These are phyloP conservation scores for Apiospora kogelbergensis DNA, from an alignment of 2,329 filamentous ascomycete species.

Conservation along the genomic window DNA sequence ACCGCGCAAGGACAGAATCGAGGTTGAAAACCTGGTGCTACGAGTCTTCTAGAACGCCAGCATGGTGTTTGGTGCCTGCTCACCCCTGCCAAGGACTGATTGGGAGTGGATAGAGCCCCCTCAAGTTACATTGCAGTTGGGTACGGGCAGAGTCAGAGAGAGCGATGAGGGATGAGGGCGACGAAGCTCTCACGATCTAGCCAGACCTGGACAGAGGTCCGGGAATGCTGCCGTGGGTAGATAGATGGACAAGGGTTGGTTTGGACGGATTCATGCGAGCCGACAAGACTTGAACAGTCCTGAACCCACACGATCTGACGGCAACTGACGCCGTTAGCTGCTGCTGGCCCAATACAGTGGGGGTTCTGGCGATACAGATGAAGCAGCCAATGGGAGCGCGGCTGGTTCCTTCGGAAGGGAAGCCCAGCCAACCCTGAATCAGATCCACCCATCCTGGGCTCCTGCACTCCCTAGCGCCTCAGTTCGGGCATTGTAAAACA, in stretches of 20 bases:
- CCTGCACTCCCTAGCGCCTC: background rate
- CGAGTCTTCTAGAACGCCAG: background rate
- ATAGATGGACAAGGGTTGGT: background rate
- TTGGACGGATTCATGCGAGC: background rate
- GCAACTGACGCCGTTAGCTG: background rate
- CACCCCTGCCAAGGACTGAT: background rate
- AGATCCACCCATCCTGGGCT: background rate
- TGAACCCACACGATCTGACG: background rate
- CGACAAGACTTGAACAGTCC: too few species aligned
- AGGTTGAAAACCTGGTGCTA: background rate
- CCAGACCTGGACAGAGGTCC: background rate
- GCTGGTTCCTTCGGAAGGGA: background rate
- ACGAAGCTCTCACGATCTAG: background rate
- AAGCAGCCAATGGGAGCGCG: background rate
- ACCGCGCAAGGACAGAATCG: background rate
- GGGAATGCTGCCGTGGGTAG: background rate
- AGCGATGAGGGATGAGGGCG: too few species aligned
- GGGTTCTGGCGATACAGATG: background rate
- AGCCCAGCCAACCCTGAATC: background rate
- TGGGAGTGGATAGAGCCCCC: background rate
- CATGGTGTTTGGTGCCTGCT: background rate
- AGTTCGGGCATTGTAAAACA: conserved; percentile 6
- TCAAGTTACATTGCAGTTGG: background rate
- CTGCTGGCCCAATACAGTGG: background rate
- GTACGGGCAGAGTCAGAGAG: background rate